These are phyloP conservation scores for Pleurotus pulmonarius DNA, from an alignment of 768 basidiomycete genomes.

Conservation along the genomic window DNA sequence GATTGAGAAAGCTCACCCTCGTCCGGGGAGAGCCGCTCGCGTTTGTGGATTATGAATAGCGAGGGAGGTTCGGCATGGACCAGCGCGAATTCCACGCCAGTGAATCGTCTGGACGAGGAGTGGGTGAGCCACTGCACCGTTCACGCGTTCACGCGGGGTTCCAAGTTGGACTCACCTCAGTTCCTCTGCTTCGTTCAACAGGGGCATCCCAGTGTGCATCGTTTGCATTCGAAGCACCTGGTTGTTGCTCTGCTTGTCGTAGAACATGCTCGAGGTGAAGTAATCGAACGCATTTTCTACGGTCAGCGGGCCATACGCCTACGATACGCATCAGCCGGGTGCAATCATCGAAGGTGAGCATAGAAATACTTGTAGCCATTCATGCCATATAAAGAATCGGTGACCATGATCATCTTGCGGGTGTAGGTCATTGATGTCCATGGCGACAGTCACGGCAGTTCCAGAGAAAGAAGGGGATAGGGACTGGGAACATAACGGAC, in stretches of 20 bases:
- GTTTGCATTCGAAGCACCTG: slow-evolving; percentile 93
- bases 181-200: slow-evolving; percentile 81
- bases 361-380: slow-evolving; percentile 72
- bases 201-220: slow-evolving; percentile 73
- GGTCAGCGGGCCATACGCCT: slow-evolving; percentile 78
- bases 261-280: slow-evolving; percentile 89
- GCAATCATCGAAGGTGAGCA: not conserved
- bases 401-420: slow-evolving; percentile 80
- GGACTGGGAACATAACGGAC: slow-evolving; percentile 4
- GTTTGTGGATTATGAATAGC: slow-evolving; percentile 87
- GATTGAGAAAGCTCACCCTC: slow-evolving; percentile 53
- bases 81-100: slow-evolving; percentile 83
- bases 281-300: slow-evolving; percentile 84
- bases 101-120: slow-evolving; percentile 61
- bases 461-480: slow-evolving; percentile 11
- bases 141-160: slow-evolving; percentile 1
- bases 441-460: slow-evolving; percentile 14
- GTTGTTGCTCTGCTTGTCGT: slow-evolving; percentile 92
- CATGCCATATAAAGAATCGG: slow-evolving; percentile 87
- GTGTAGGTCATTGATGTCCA: slow-evolving; percentile 63
- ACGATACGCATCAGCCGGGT: slow-evolving; percentile 9
- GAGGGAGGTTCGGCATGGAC: slow-evolving; percentile 77
- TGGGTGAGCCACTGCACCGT: not conserved
- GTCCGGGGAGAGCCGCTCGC: slow-evolving; percentile 77
- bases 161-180: slow-evolving; percentile 56